Conservation (phyloP, 768 basidiomycete species). For the Tylopilus intermedius region DNA sequence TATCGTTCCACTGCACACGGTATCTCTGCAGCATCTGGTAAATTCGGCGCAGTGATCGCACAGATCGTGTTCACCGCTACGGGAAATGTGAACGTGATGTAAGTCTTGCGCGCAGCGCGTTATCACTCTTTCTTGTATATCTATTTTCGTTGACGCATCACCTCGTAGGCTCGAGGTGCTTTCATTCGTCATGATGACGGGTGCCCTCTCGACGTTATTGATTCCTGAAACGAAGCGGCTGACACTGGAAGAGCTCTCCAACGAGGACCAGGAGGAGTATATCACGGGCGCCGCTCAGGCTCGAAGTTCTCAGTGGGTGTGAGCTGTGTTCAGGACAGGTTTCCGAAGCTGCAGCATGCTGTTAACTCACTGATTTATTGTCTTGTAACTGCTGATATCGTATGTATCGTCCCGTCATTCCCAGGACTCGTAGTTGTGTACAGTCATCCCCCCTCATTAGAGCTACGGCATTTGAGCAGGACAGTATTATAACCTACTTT, state of each 20-base stretch:
- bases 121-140: not conserved
- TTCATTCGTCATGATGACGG: not conserved
- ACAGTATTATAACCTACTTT: not conserved
- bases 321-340: not conserved
- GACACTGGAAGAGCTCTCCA: not conserved
- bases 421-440: not conserved
- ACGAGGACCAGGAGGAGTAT: not conserved
- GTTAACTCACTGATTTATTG: not conserved
- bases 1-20: not conserved
- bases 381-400: not conserved
- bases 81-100: not conserved
- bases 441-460: not conserved
- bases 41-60: not conserved
- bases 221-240: not conserved
- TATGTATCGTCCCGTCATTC: not conserved
- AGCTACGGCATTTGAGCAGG: not conserved
- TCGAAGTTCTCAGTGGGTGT: not conserved
- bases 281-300: not conserved
- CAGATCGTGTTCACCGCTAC: not conserved
- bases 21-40: not conserved
- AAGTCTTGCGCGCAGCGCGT: not conserved
- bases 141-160: not conserved
- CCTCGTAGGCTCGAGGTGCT: not conserved
- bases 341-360: not conserved
- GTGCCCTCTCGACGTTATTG: not conserved